Evolutionary conservation across 2,329 filamentous ascomycete genomes (phyloP).

Genomic region (Trichoderma citrinoviride): DNA sequence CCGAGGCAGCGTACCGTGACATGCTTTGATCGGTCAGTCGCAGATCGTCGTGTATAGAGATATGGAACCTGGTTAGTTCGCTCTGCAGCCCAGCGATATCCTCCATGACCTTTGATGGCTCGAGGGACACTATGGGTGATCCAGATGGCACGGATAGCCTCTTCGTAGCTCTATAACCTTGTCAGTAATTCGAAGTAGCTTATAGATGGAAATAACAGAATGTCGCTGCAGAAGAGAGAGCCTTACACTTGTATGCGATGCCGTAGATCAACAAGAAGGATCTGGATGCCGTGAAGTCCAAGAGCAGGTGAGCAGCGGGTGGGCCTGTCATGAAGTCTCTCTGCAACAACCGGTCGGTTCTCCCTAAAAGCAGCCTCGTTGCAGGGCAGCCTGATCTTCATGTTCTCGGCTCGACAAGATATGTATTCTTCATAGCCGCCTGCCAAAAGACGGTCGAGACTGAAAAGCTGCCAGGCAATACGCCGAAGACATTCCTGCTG

Average conservation of each 20-base stretch:
- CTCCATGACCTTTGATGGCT: slow-evolving; percentile 40
- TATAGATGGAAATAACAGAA: not conserved
- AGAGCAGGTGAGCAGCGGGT: slow-evolving; percentile 27
- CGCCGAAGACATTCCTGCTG: slow-evolving; percentile 39
- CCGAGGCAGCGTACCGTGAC: slow-evolving; percentile 31
- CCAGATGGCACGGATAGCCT: slow-evolving; percentile 28
- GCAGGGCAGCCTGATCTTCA: slow-evolving; percentile 40
- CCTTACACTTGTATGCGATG: slow-evolving; percentile 40
- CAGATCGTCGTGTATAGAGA: slow-evolving; percentile 35
- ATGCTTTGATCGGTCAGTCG: slow-evolving; percentile 38
- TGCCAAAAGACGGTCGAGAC: slow-evolving; percentile 39
- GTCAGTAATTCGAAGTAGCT: not conserved
- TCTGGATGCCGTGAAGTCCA: slow-evolving; percentile 36
- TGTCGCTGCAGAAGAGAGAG: not conserved
- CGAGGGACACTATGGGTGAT: slow-evolving; percentile 28
- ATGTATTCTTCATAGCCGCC: slow-evolving; percentile 43
- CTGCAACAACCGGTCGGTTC: slow-evolving; percentile 32
- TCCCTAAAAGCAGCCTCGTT: slow-evolving; percentile 36
- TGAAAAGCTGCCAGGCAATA: slow-evolving; percentile 41
- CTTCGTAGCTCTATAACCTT: slow-evolving; percentile 28
- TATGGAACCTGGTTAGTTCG: slow-evolving; percentile 38
- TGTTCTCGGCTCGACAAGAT: slow-evolving; percentile 37
- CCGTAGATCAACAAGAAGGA: slow-evolving; percentile 38
- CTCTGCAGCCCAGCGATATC: slow-evolving; percentile 39
- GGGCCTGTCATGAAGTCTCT: slow-evolving; percentile 34